A percentile compares a stretch with the other conserved stretches of the same genome.
phyloP scores from a whole-genome alignment of 2,329 filamentous ascomycete species.

The Pestalotiopsis sp. region DNA sequence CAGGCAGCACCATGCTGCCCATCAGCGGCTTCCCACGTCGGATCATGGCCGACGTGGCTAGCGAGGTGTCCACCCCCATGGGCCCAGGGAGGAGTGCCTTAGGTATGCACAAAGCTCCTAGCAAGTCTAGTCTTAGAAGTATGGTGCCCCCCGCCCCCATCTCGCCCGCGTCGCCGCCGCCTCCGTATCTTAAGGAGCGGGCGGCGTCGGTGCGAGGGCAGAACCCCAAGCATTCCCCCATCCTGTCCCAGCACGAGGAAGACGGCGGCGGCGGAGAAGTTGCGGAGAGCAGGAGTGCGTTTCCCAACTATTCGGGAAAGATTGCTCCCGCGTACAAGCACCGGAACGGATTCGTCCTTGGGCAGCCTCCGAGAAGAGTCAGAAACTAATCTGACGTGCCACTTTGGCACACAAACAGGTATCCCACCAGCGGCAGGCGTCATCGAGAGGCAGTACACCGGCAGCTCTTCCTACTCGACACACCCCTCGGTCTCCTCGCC shows the following conservation, averaged over 20 bases:
- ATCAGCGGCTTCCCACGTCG: constrained; percentile 34
- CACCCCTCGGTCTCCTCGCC: background rate
- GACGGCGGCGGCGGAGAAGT: background rate
- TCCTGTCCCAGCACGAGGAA: background rate
- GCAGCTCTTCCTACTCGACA: background rate
- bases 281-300: background rate
- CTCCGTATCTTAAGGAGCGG: background rate
- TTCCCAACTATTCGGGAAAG: constrained; percentile 3
- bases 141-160: background rate
- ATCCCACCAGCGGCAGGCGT: background rate
- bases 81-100: constrained; percentile 6
- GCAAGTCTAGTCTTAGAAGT: background rate
- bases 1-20: constrained; percentile 27
- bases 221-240: background rate
- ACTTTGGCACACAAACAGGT: background rate
- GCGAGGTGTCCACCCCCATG: constrained; percentile 15
- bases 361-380: background rate
- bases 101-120: constrained; percentile 6
- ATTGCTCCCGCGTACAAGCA: background rate
- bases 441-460: constrained; percentile 10
- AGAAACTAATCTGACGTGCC: constrained; percentile 6
- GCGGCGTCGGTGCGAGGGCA: background rate
- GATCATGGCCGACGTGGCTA: constrained; percentile 27
- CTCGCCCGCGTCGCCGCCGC: background rate
- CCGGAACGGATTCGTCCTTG: background rate